These are phyloP conservation scores for Chloris gayana DNA, from an alignment of 176 grass and related monocot species.

Conservation along the genomic window DNA sequence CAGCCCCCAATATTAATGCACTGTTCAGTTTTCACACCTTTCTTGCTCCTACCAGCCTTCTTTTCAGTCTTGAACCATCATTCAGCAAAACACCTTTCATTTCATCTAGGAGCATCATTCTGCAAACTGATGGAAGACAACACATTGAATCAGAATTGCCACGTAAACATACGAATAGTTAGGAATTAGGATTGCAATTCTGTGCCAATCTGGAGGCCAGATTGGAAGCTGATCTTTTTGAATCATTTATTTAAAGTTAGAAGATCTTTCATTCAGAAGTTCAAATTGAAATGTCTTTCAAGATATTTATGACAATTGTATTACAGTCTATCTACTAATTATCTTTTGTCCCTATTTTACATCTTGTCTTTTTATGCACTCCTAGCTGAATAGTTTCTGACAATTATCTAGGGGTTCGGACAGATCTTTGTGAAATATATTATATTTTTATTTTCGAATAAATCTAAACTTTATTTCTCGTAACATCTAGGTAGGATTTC, in stretches of 20 bases:
- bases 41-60: too few species aligned
- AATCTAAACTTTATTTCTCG: slow-evolving; percentile 15
- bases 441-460: slow-evolving; percentile 4
- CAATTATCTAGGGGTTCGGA: background rate
- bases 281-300: background rate
- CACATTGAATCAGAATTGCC: too few species aligned
- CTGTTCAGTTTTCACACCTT: too few species aligned
- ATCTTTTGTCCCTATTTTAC: background rate
- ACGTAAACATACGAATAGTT: too few species aligned
- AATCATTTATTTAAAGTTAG: background rate
- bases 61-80: too few species aligned
- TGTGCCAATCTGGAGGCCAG: background rate
- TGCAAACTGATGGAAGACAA: too few species aligned
- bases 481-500: slow-evolving; percentile 86
- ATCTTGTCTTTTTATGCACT: slow-evolving; percentile 16
- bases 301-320: background rate
- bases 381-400: slow-evolving; percentile 2
- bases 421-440: slow-evolving; percentile 11
- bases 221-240: background rate
- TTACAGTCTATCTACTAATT: background rate
- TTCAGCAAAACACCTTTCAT: too few species aligned
- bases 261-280: background rate
- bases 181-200: background rate
- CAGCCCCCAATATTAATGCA: too few species aligned
- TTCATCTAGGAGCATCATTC: too few species aligned